Evolutionary conservation across 164 flowering plant species (phyloP).

Genomic region (Litsea cubeba): DNA sequence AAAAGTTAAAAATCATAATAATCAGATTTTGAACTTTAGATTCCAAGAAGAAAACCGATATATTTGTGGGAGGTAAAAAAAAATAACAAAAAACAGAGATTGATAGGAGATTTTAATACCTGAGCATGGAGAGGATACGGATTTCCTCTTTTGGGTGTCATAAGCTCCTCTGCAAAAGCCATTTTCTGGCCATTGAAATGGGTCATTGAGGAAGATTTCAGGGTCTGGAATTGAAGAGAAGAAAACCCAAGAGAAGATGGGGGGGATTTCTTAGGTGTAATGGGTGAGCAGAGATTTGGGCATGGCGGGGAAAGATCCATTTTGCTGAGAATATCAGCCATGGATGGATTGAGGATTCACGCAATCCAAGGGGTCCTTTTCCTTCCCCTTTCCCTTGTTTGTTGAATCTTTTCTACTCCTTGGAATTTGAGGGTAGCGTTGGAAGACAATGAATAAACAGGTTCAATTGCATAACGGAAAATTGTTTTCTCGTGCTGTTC

Average conservation of each 20-base stretch:
- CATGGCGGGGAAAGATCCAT: constrained; percentile 14
- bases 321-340: constrained; percentile 31
- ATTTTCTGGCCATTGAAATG: constrained; percentile 27
- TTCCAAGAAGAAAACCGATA: too few relatives aligned
- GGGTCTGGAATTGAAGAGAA: constrained; percentile 17
- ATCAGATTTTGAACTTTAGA: too few relatives aligned
- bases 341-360: not conserved
- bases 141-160: constrained; percentile 8
- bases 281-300: constrained; percentile 8
- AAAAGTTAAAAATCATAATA: too few relatives aligned
- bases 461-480: too few relatives aligned
- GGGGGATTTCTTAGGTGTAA: constrained; percentile 11
- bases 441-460: too few relatives aligned
- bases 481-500: too few relatives aligned
- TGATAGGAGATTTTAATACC: constrained; percentile 15
- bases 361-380: too few relatives aligned
- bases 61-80: too few relatives aligned
- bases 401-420: too few relatives aligned
- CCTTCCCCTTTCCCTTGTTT: too few relatives aligned
- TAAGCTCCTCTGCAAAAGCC: constrained; percentile 8
- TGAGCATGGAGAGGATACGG: constrained; percentile 13
- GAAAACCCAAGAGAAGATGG: constrained; percentile 9
- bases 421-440: too few relatives aligned
- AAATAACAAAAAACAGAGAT: not conserved
- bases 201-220: constrained; percentile 14